phyloP scores from a whole-genome alignment of 345 rosid genomes.

The Populus nigra region DNA sequence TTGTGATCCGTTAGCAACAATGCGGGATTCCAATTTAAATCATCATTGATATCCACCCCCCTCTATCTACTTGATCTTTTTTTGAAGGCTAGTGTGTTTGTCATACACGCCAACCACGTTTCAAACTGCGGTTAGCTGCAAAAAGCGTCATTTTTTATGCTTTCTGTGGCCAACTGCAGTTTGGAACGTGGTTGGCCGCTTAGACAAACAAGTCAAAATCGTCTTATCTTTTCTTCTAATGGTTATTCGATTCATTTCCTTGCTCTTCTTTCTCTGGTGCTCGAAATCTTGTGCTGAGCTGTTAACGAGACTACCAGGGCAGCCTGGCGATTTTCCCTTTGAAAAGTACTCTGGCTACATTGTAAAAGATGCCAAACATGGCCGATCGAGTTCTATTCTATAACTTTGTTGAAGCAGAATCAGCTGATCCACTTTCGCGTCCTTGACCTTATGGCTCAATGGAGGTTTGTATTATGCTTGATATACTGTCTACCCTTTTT shows the following conservation, averaged over 20 bases:
- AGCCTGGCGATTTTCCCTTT: constrained; percentile 30
- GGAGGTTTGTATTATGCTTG: constrained; percentile 23
- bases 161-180: neutral
- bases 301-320: constrained; percentile 37
- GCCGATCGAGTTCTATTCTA: constrained; percentile 34
- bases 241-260: constrained; percentile 16
- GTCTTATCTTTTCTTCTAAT: neutral
- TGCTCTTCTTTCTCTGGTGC: constrained; percentile 15
- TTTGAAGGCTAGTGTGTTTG: too few relatives aligned
- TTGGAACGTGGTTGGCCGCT: too few relatives aligned
- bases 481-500: neutral
- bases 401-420: constrained; percentile 34
- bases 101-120: too few relatives aligned
- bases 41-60: neutral
- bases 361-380: constrained; percentile 8
- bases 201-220: too few relatives aligned
- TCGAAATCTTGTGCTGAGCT: constrained; percentile 28
- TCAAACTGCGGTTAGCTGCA: too few relatives aligned
- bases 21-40: neutral
- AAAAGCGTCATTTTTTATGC: too few relatives aligned
- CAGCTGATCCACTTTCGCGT: constrained; percentile 14
- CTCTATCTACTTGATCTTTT: neutral
- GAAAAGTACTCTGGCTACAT: constrained; percentile 33
- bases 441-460: constrained; percentile 33
- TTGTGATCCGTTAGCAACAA: too few relatives aligned